Conservation (phyloP, 1,139 yeast species). For the Kurtzmaniella quercitrusa region DNA sequence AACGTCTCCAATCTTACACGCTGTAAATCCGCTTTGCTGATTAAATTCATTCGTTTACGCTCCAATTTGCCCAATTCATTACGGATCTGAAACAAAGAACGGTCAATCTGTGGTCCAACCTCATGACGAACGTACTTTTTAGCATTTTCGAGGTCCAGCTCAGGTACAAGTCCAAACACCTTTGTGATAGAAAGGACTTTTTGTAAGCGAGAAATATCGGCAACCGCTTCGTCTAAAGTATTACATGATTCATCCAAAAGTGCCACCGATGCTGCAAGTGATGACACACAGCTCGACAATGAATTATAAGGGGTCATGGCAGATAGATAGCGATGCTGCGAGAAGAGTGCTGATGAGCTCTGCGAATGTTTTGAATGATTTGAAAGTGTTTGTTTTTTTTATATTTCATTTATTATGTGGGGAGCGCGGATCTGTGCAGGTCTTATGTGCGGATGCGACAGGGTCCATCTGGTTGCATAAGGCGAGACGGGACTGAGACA, state of each 20-base stretch:
- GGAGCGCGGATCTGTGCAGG: too few species aligned
- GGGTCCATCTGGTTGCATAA: too few species aligned
- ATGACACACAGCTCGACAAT: constrained; percentile 24
- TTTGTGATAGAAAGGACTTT: constrained; percentile 31
- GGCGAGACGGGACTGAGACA: too few species aligned
- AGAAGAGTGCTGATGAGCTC: background rate
- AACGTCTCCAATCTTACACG: constrained; percentile 29
- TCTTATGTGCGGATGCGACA: too few species aligned
- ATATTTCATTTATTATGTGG: too few species aligned
- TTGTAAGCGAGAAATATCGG: constrained; percentile 31
- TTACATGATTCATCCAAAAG: constrained; percentile 28
- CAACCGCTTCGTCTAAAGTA: constrained; percentile 28
- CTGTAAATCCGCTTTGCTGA: constrained; percentile 31
- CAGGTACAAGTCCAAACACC: constrained; percentile 42
- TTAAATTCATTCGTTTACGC: constrained; percentile 23
- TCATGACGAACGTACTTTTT: constrained; percentile 26
- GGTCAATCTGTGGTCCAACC: constrained; percentile 33
- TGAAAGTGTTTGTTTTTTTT: background rate
- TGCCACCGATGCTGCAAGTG: constrained; percentile 28
- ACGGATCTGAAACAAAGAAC: constrained; percentile 28
- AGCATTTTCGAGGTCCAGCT: constrained; percentile 37
- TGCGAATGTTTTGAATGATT: too few species aligned
- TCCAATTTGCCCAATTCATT: constrained; percentile 27
- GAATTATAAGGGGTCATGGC: constrained; percentile 8
- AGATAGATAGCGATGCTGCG: background rate